Conservation (phyloP, 495 filamentous ascomycete species). For the Annulohypoxylon maeteangense region DNA sequence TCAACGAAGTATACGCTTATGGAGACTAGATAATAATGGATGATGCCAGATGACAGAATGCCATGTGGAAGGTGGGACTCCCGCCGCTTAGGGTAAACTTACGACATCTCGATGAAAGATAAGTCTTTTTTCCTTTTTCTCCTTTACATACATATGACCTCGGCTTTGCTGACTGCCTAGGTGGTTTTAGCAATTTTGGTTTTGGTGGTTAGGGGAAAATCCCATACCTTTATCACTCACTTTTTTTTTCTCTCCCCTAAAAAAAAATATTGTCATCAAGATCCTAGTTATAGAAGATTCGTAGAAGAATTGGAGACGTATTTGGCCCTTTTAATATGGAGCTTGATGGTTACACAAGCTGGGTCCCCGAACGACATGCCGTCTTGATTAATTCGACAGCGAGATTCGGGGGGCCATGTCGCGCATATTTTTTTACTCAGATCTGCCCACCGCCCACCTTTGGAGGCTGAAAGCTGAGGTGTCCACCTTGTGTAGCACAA, state of each 20-base stretch:
- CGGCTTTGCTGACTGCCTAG: constrained; percentile 7
- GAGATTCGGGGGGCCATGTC: constrained; percentile 44
- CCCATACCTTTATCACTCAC: constrained; percentile 12
- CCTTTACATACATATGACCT: too few relatives aligned
- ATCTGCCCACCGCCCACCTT: constrained; percentile 45
- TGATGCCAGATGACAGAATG: constrained; percentile 35
- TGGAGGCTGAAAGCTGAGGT: constrained; percentile 48
- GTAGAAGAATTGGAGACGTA: constrained; percentile 44
- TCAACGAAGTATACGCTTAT: not conserved
- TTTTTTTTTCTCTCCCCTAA: constrained; percentile 6
- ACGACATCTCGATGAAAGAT: constrained; percentile 37
- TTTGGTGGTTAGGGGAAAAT: not conserved
- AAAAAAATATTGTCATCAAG: not conserved
- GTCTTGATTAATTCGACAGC: constrained; percentile 44
- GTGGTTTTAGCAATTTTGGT: not conserved
- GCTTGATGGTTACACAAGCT: constrained; percentile 47
- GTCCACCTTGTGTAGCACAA: constrained; percentile 48
- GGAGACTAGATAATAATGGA: constrained; percentile 4
- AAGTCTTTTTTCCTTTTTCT: constrained; percentile 27
- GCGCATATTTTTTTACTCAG: constrained; percentile 37
- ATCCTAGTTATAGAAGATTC: constrained; percentile 45
- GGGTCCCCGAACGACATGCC: constrained; percentile 41
- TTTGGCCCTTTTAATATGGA: constrained; percentile 43
- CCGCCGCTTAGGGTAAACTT: constrained; percentile 24
- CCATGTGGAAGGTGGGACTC: constrained; percentile 45